Base-by-base conservation (phyloP, 2,329 filamentous ascomycete species). In the Colletotrichum horii region DNA sequence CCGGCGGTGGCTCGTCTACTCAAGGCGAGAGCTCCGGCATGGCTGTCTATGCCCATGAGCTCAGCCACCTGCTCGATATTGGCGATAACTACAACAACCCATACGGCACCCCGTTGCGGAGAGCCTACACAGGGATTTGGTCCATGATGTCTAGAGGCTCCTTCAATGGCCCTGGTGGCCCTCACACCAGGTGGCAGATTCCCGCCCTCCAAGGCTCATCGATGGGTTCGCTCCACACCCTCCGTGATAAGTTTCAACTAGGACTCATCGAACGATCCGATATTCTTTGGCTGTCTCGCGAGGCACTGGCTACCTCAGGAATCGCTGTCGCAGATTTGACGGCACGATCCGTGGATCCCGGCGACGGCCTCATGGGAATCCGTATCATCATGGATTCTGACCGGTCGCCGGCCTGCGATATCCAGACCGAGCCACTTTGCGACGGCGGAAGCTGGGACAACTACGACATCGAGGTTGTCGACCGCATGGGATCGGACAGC, bases 51-150 rank as follows among this genome's bases (percentile, higher is more conserved):
- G 89, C 89, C 2, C 89, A 91, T 78, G 89, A 90, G 77, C 81
- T 90, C 5, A 87, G 84, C 28, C 89, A 90, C 79, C 79, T 91
- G 48, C 83, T 90, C 2, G 84, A 85, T 16, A 90, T 90, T 26
- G 86, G 87, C 11, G 89, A 90, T 78, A 91, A 91, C 79, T 90
- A 91, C 78, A 90, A 90, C 77, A 90, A 90, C 70, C 89, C 89
- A 0, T 90, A 87, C 77, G 83, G 85, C 4, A 78, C 81, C 1
- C 88, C 88, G 2, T 79, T 85, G 56, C 84, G 87, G 4, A 86
- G 89, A 26, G 81, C 86, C 1, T 90, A 88, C 79, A 88, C 88
- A 0, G 89, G 89, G 0, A 88, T 88, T 0, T 91, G 86, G 83
- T 87, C 85, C 8, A 91, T 91, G 89, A 83, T 91, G 76, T 86